Conservation (phyloP, 192 early-diverging fungal genomes). For the Rhizoclosmatium globosum region DNA sequence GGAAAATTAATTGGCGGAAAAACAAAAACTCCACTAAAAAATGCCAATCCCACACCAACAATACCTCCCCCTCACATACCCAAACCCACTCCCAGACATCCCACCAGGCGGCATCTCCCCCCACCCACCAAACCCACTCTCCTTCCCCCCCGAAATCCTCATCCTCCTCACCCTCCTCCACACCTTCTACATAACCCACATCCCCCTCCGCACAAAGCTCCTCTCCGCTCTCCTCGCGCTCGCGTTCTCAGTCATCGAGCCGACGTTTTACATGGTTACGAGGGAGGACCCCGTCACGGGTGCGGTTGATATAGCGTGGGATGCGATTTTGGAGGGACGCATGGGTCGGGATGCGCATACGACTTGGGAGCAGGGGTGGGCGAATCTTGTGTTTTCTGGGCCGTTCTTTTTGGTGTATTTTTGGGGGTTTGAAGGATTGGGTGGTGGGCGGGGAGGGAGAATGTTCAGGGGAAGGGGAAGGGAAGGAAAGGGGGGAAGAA, state of each 20-base stretch:
- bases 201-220: conserved; percentile 10
- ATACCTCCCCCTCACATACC: conserved; percentile 8
- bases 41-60: neutral
- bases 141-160: conserved; percentile 8
- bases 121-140: neutral
- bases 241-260: neutral
- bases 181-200: neutral
- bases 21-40: neutral
- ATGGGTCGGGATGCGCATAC: conserved; percentile 20
- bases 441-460: neutral
- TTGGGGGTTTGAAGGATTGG: neutral
- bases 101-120: conserved; percentile 19
- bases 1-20: neutral
- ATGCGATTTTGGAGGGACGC: neutral
- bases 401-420: conserved; percentile 6
- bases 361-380: conserved; percentile 15
- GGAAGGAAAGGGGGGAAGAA: neutral
- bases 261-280: conserved; percentile 29
- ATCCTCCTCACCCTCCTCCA: neutral
- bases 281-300: conserved; percentile 21
- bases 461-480: neutral
- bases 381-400: conserved; percentile 23
- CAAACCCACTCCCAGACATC: conserved; percentile 28
- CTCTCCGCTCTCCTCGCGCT: conserved; percentile 6
- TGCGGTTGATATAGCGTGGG: conserved; percentile 19